Base-by-base conservation (phyloP, 352 stramenopile species). In the Globisporangium paddicum region DNA sequence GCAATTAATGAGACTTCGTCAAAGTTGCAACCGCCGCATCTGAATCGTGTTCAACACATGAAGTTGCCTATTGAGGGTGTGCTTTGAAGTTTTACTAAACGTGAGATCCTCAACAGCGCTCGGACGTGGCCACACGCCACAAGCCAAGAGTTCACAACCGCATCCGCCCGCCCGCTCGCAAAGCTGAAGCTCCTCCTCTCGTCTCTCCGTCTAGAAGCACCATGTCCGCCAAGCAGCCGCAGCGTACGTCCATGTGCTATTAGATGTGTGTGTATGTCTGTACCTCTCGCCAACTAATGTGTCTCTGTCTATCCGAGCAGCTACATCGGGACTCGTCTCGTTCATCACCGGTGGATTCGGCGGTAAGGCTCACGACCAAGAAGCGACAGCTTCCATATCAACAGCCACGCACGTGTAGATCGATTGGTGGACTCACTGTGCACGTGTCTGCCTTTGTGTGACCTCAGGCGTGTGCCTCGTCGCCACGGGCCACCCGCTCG, bases 331-430 rank as follows among this genome's bases (percentile, higher is more conserved):
- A 40, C 50, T 98, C 45, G 93, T 98, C 75, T 96, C 86, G 44
- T 98, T 98, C 70, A 68, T 98, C 56, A 97, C 93, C 25, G 95
- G 95, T 60, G 93, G 94, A 38, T 87, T 98, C 59, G 93, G 93
- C 51, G 92, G 93, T 89, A 72, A 64, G 74, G 41, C 2, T 35
- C 6, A 50, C 23, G 9, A 34, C 13, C 3, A 48, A 25, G 40
- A 48, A 25, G 40, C 11, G 13, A 26, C 19, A 8, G 23, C 14
- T 48, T 61, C 16, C n/a, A 16, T 48, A 11, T 38, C 13, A 13
- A 6, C 25, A 35, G 14, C 2, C 35, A 57, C 25, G 19, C 6
- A n/a, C 18, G 6, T 21, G 35, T 2, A 35, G 14, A 5, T 26
- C 21, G 18, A 30, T 54, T 41, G 18, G 34, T 26, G 9, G 3